phyloP scores from a whole-genome alignment of 345 rosid genomes.

The Noccaea caerulescens region DNA sequence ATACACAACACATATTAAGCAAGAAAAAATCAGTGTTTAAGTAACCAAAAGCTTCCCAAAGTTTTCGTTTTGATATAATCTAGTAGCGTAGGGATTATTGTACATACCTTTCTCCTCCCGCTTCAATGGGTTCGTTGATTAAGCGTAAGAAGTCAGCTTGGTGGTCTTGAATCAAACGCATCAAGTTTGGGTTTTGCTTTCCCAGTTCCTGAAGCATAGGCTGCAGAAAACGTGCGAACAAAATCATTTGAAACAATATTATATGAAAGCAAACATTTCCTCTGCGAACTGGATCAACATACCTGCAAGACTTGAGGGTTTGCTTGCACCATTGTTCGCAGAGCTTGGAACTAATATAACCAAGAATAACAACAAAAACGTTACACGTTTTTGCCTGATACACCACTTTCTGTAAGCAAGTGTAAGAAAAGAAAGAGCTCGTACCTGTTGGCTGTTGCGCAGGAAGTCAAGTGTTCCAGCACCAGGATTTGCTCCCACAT shows the following conservation, averaged over 20 bases:
- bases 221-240: constrained; percentile 46
- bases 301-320: constrained; percentile 85
- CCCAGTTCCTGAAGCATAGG: constrained; percentile 97
- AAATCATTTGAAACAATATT: constrained; percentile 4
- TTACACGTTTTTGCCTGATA: not conserved
- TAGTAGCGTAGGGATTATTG: not conserved
- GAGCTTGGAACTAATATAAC: constrained; percentile 72
- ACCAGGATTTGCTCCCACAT: constrained; percentile 70
- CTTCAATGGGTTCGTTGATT: constrained; percentile 87
- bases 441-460: constrained; percentile 89
- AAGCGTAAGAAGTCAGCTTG: constrained; percentile 84
- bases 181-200: constrained; percentile 80
- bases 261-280: constrained; percentile 2
- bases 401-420: constrained; percentile 1
- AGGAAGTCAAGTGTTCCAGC: constrained; percentile 83
- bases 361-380: constrained; percentile 1
- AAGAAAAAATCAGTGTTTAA: not conserved
- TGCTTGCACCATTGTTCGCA: constrained; percentile 84
- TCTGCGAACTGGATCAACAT: constrained; percentile 17
- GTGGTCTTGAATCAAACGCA: constrained; percentile 89
- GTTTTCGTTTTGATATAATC: not conserved
- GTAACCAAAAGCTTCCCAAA: constrained; percentile 5
- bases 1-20: constrained; percentile 14
- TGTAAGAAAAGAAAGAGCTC: not conserved
- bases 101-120: constrained; percentile 75